Percentiles rank a stretch among this genome's conserved stretches.
Evolutionary conservation across 108 stramenopile species (phyloP).

Genomic region (Seminavis robusta): DNA sequence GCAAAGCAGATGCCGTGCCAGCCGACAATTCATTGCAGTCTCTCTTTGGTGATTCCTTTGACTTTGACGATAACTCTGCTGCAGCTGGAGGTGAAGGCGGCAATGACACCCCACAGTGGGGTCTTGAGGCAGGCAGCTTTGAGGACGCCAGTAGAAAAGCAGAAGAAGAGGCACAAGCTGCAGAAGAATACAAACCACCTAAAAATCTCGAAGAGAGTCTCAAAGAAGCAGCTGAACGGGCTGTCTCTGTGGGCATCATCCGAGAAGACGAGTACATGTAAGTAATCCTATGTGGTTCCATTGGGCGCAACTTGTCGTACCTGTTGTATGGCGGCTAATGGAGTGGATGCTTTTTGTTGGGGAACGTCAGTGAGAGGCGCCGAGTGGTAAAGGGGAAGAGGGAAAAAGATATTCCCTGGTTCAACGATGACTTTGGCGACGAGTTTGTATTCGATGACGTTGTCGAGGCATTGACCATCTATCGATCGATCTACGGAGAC

Average conservation of each 20-base stretch:
- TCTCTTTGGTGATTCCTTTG: slow-evolving; percentile 22
- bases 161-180: slow-evolving; percentile 31
- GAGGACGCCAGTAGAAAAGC: slow-evolving; percentile 38
- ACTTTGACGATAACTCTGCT: slow-evolving; percentile 12
- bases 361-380: slow-evolving; percentile 31
- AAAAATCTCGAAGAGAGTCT: slow-evolving; percentile 58
- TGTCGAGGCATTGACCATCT: slow-evolving; percentile 77
- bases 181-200: slow-evolving; percentile 34
- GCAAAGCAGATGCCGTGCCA: neutral
- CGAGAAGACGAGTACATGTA: slow-evolving; percentile 40
- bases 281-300: neutral
- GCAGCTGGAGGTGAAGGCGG: slow-evolving; percentile 22
- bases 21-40: neutral
- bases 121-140: slow-evolving; percentile 32
- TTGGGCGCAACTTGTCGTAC: neutral
- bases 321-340: neutral
- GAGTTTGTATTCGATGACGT: slow-evolving; percentile 89
- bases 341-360: neutral
- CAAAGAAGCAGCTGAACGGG: slow-evolving; percentile 50
- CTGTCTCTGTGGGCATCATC: slow-evolving; percentile 66
- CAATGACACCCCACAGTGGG: slow-evolving; percentile 48
- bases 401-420: slow-evolving; percentile 71
- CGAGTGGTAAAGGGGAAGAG: slow-evolving; percentile 64
- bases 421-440: slow-evolving; percentile 87
- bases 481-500: slow-evolving; percentile 58